Base-by-base conservation (phyloP, 805 yeast genomes). In the Candida xiaguanensis region DNA sequence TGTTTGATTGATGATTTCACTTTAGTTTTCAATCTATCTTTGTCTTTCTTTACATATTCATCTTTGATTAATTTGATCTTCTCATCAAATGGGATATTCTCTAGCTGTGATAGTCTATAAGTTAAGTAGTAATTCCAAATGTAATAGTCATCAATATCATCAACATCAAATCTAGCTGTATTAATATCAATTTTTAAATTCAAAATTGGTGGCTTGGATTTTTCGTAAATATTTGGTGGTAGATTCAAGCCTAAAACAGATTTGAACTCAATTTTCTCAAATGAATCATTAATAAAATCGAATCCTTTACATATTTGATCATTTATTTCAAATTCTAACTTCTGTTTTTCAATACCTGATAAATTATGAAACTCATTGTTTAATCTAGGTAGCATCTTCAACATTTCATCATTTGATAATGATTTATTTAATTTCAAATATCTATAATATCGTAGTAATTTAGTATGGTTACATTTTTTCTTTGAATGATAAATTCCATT, bases 121-220 rank as follows among this genome's bases (percentile, higher is more conserved):
- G 23, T 5, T 5, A 34, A 8, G n/a, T 34, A 34, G 18, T 34
- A 34, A 17, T 34, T 34, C 30, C 30, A 34, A 16, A 34, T n/a
- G n/a, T 19, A 34, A 24, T 3, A 24, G 2, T 24, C 24, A 25
- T 34, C 26, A 22, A 32, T 32, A 9, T 31, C 12, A 12, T 32
- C 19, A 13, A 20, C n/a, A 11, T 20, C 11, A 34, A 12, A 34
- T n/a, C 8, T 34, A 12, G 16, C 23, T 5, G 30, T 24, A 17
- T 34, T 34, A 24, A 34, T 3, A 34, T 34, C 24, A 6, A 24
- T 3, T 11, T 15, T 22, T 8, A 34, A 22, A 4, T 16, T 17
- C n/a, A 34, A 17, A 5, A 4, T 17, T 5, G 29, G 30, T 12
- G 36, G 36, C 13, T 34, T 34, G 4, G n/a, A 3, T 6, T 7